Conservation (phyloP, 257 asterid species). For the Vinca minor region DNA sequence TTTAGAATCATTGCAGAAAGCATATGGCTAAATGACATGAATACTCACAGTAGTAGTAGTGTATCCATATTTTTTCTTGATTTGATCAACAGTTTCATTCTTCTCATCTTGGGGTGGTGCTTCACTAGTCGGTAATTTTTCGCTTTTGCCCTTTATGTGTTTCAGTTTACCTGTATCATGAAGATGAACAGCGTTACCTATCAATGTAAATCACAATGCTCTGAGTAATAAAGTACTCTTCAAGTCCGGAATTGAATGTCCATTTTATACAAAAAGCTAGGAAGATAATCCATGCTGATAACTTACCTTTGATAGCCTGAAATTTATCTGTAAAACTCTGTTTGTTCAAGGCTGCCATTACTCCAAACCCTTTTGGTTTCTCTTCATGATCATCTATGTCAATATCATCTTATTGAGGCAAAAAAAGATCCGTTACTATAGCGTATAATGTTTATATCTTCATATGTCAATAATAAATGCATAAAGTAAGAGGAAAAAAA, state of each 20-base stretch:
- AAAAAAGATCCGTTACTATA: neutral
- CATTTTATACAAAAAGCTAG: neutral
- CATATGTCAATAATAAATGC: neutral
- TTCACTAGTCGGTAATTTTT: slow-evolving; percentile 41
- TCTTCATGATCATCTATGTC: slow-evolving; percentile 72
- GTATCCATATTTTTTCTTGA: slow-evolving; percentile 85
- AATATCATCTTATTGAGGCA: slow-evolving; percentile 53
- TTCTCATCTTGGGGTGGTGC: slow-evolving; percentile 44
- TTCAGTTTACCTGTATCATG: slow-evolving; percentile 50
- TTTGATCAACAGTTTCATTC: slow-evolving; percentile 59
- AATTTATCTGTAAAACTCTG: slow-evolving; percentile 61
- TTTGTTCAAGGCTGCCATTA: slow-evolving; percentile 55
- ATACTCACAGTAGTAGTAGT: slow-evolving; percentile 47
- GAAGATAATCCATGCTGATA: neutral
- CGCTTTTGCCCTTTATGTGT: slow-evolving; percentile 44
- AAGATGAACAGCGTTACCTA: neutral
- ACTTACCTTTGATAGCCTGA: slow-evolving; percentile 68
- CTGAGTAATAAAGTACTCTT: neutral
- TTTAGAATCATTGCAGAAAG: neutral
- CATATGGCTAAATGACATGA: neutral
- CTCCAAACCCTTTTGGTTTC: slow-evolving; percentile 58
- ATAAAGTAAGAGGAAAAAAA: neutral
- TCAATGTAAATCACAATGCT: neutral
- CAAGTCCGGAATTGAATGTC: too few species aligned
- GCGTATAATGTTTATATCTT: neutral